phyloP scores from a whole-genome alignment of 805 yeast species.

The Suhomyces pyralidae region DNA sequence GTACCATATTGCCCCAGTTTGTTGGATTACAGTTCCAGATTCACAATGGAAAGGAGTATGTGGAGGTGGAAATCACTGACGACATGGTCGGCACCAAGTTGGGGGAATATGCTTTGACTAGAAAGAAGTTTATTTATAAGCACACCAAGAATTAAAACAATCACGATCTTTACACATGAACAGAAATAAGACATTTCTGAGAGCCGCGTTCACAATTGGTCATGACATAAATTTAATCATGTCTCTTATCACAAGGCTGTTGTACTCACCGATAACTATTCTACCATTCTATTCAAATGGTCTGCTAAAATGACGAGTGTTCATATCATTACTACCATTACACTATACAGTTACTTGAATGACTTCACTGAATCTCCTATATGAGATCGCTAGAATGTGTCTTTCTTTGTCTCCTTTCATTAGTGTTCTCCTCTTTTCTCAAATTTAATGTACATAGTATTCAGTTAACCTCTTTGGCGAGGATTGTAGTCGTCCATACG shows the following conservation, averaged over 20 bases:
- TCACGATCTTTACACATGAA: too few relatives aligned
- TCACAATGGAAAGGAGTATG: conserved; percentile 94
- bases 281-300: background rate
- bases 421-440: background rate
- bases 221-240: too few relatives aligned
- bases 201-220: too few relatives aligned
- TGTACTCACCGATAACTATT: background rate
- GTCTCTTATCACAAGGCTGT: too few relatives aligned
- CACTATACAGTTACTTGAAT: too few relatives aligned
- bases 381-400: background rate
- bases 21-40: conserved; percentile 93
- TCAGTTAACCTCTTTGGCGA: conserved; percentile 13
- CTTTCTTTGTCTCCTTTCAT: background rate
- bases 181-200: too few relatives aligned
- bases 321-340: background rate
- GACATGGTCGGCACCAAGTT: conserved; percentile 96
- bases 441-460: background rate
- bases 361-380: too few relatives aligned
- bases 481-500: conserved; percentile 50
- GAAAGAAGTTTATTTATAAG: conserved; percentile 82
- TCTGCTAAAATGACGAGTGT: background rate
- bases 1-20: conserved; percentile 93
- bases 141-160: conserved; percentile 55
- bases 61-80: conserved; percentile 79
- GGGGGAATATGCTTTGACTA: conserved; percentile 94